Percentiles rank a stretch among this genome's conserved stretches.
Evolutionary conservation across 129 eudicot species (phyloP).

Genomic region (Pseudognaphalium luteoalbum): DNA sequence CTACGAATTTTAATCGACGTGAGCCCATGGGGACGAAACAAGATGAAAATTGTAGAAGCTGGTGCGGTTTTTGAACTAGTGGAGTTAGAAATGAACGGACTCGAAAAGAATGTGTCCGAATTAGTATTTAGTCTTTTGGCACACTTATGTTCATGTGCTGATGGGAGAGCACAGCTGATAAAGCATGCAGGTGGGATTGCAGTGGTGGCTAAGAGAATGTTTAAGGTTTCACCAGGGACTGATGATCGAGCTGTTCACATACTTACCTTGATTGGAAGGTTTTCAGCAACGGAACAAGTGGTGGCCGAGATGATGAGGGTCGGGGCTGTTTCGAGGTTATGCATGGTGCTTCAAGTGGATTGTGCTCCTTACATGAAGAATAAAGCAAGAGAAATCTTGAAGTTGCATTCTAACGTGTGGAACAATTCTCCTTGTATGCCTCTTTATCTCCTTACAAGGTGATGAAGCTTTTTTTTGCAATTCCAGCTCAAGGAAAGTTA

Average conservation of each 20-base stretch:
- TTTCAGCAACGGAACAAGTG: slow-evolving; percentile 62
- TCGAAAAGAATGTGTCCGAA: slow-evolving; percentile 52
- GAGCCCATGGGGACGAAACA: slow-evolving; percentile 62
- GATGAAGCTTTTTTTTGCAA: slow-evolving; percentile 1
- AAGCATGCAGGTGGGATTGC: slow-evolving; percentile 69
- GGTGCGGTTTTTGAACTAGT: slow-evolving; percentile 56
- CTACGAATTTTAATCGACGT: slow-evolving; percentile 47
- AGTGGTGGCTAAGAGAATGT: slow-evolving; percentile 56
- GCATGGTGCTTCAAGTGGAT: slow-evolving; percentile 78
- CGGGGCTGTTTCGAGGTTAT: slow-evolving; percentile 72
- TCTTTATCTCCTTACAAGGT: slow-evolving; percentile 36
- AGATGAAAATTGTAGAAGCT: slow-evolving; percentile 55
- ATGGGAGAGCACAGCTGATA: slow-evolving; percentile 66
- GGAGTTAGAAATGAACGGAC: slow-evolving; percentile 55
- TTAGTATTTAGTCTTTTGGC: slow-evolving; percentile 55
- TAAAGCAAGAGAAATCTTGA: slow-evolving; percentile 68
- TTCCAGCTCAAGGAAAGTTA: too few species aligned
- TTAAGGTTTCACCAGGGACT: slow-evolving; percentile 58
- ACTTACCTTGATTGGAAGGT: slow-evolving; percentile 42
- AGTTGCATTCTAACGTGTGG: slow-evolving; percentile 69
- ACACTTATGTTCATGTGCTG: slow-evolving; percentile 74
- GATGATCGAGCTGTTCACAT: slow-evolving; percentile 64
- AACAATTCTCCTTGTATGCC: slow-evolving; percentile 73
- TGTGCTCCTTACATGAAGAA: slow-evolving; percentile 57
- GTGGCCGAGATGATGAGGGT: slow-evolving; percentile 73